Base-by-base conservation (phyloP, 352 stramenopile species). In the Pythium coloratum region DNA sequence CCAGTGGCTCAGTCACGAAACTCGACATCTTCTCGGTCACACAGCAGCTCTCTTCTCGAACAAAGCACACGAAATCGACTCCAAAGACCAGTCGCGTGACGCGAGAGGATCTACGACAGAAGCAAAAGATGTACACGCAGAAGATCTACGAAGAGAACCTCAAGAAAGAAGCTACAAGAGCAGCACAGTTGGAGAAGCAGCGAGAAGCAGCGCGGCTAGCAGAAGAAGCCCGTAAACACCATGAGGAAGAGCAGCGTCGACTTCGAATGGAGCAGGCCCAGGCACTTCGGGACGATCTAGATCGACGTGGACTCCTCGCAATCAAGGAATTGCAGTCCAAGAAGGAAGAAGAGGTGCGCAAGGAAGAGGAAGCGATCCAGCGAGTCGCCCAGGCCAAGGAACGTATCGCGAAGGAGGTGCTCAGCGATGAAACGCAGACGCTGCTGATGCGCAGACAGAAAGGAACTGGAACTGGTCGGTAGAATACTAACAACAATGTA, bases 21-120 rank as follows among this genome's bases (percentile, higher is more conserved):
- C 40, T 24, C 4, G 40, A 49, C 40, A 49, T 49, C 16, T 49
- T 69, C 89, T 99, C 62, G 95, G 99, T 76, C 10, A 46, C 64
- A 18, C 56, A 70, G 50, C 64, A 65, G 12, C 57, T 66, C 1
- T 28, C n/a, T 5, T 44, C 54, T 6, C 56, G 56, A 6, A 32
- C 40, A 3, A 69, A 64, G 36, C 13, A 2, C 1, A 18, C 46
- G 0, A 58, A 69, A 20, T 63, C 28, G 18, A 9, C 57, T 3
- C 26, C 58, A 32, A 53, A 49, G 4, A 6, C 32, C 2, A 50
- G 16, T 33, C 20, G 26, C 18, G 30, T 66, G 0, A 42, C 46
- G 24, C 66, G 69, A 2, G 70, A 76, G 3, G 76, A 87, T 30
- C 55, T 84, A 28, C 66, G 73, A 18, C 61, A 65, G 28, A 73